Conservation (phyloP, 192 early-diverging fungal genomes). For the Jimgerdemannia flammicorona region DNA sequence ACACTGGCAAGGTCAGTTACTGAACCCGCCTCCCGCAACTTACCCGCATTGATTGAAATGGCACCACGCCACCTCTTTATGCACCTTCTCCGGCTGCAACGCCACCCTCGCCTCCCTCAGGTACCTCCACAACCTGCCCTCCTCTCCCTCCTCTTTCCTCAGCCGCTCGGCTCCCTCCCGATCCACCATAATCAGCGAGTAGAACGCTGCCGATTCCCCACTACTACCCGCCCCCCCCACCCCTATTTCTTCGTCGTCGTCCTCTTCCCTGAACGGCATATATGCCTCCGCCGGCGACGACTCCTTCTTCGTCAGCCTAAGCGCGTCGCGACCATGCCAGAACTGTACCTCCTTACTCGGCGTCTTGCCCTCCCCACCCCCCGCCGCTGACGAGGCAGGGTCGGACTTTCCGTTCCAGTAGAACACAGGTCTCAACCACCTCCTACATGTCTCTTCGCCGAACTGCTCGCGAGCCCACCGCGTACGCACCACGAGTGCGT, state of each 20-base stretch:
- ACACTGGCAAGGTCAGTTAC: too few species aligned
- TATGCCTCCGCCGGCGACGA: constrained; percentile 55
- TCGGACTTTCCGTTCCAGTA: constrained; percentile 58
- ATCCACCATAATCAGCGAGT: constrained; percentile 54
- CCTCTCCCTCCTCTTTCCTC: constrained; percentile 24
- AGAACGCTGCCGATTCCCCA: constrained; percentile 17
- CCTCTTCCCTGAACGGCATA: constrained; percentile 23
- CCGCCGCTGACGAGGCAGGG: constrained; percentile 18
- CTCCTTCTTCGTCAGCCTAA: constrained; percentile 49
- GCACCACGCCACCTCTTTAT: constrained; percentile 43
- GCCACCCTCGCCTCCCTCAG: constrained; percentile 40
- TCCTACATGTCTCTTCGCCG: constrained; percentile 24
- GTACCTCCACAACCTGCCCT: constrained; percentile 37
- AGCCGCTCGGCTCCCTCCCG: constrained; percentile 41
- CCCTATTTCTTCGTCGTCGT: not conserved
- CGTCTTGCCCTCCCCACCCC: not conserved
- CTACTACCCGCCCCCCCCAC: not conserved
- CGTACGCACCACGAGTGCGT: constrained; percentile 53
- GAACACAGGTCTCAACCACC: constrained; percentile 47
- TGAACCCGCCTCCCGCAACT: not conserved
- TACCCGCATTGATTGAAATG: constrained; percentile 47
- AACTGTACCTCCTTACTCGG: constrained; percentile 39
- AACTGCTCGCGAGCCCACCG: constrained; percentile 42
- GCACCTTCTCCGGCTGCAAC: constrained; percentile 39
- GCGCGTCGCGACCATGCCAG: constrained; percentile 37